A percentile compares a stretch with the other conserved stretches of the same genome.
Conservation (phyloP, 306 rosid species). For the Cyamopsis tetragonoloba region DNA sequence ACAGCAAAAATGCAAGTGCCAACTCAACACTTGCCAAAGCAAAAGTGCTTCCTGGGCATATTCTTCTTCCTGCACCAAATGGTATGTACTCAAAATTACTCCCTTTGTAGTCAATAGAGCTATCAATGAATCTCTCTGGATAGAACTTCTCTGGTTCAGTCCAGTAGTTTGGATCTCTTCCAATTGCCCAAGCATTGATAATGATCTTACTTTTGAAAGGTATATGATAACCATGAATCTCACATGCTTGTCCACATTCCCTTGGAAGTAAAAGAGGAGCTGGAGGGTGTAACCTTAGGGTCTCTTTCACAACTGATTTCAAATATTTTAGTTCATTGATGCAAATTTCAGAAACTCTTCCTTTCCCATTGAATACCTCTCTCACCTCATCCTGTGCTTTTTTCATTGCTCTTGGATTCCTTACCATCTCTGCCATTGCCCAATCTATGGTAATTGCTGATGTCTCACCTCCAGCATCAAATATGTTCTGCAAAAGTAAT, state of each 20-base stretch:
- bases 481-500: constrained; percentile 1
- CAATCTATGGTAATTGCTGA: constrained; percentile 19
- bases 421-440: constrained; percentile 24
- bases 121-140: constrained; percentile 21
- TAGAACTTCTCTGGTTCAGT: constrained; percentile 9
- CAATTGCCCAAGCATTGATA: constrained; percentile 37
- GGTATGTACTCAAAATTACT: constrained; percentile 21
- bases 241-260: constrained; percentile 19
- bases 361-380: background rate
- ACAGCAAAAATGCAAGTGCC: constrained; percentile 17
- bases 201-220: constrained; percentile 16
- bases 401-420: constrained; percentile 26
- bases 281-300: constrained; percentile 31
- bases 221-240: constrained; percentile 23
- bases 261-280: constrained; percentile 24
- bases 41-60: constrained; percentile 16
- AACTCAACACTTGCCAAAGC: constrained; percentile 16
- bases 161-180: constrained; percentile 35
- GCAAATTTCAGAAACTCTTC: background rate
- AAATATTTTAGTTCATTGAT: constrained; percentile 14
- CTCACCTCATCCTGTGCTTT: constrained; percentile 30
- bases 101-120: constrained; percentile 17
- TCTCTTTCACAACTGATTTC: constrained; percentile 37
- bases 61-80: constrained; percentile 41
- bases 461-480: constrained; percentile 29